Base-by-base conservation (phyloP, 805 yeast genomes). In the Hanseniaspora lindneri region DNA sequence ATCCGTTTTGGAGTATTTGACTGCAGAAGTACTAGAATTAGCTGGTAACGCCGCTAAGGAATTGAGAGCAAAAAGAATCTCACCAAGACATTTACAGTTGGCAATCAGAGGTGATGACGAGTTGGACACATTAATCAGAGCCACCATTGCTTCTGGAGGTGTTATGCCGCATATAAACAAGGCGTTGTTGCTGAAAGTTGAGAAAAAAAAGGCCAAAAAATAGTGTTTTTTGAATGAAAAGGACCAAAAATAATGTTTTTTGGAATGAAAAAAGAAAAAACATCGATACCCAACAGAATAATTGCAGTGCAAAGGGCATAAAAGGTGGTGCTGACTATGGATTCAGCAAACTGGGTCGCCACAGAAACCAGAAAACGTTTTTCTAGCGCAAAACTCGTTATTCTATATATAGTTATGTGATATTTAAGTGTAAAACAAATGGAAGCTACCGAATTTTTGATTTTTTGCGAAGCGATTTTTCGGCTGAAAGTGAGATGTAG, bases 31-130 rank as follows among this genome's bases (percentile, higher is more conserved):
- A 44, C 75, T 89, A 60, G 97, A 89, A 72, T 74, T 89, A 75
- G 96, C 97, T 51, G 96, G 97, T 69, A 89, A 89, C 65, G 97
- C 97, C 32, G 96, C 97, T 40, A 87, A 89, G 67, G 96, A 89
- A 63, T 74, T 86, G 65, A 84, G 85, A 66, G 92, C 86, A 58
- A 87, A 88, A 70, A 86, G 97, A 80, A 88, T 88, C 65, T 87
- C 95, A 17, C 97, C 97, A 61, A 84, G 97, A 71, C 97, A 88
- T 68, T 74, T 88, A 62, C 96, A 88, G 68, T 76, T 88, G 61
- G 97, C 97, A 54, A 88, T 88, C 62, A 85, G 97, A 73, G 95
- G 95, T 64, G 97, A 89, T 68, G 97, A 89, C 68, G 97, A 89
- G 70, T 79, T 89, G 67, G 95, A 88, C 72, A 80, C 86, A 55